Percentiles rank a stretch among this genome's conserved stretches.
Conservation (phyloP, 768 basidiomycete genomes). For the Lentinula aciculospora region DNA sequence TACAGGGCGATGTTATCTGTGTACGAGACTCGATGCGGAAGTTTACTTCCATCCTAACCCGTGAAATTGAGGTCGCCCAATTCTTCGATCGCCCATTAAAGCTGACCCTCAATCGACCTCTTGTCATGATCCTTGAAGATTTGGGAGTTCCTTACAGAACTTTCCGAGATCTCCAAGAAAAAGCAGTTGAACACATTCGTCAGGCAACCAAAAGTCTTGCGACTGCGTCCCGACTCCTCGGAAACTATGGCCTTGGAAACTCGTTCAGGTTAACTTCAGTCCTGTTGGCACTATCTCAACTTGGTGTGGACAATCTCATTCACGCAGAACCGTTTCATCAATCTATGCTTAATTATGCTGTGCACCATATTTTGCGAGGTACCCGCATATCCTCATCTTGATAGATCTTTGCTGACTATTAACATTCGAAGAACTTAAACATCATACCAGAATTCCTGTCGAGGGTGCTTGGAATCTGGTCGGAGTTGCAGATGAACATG, state of each 20-base stretch:
- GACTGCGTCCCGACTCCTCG: conserved; percentile 43
- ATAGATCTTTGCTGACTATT: not conserved
- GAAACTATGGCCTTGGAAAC: conserved; percentile 49
- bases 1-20: conserved; percentile 43
- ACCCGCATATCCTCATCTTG: not conserved
- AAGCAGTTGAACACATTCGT: conserved; percentile 43
- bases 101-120: conserved; percentile 48
- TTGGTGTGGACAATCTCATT: conserved; percentile 20
- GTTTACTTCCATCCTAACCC: conserved; percentile 44
- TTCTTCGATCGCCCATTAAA: conserved; percentile 50
- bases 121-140: conserved; percentile 62
- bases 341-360: conserved; percentile 45
- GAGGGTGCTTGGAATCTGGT: conserved; percentile 61
- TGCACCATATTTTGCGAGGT: conserved; percentile 51
- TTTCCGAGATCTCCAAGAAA: conserved; percentile 49
- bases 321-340: conserved; percentile 37
- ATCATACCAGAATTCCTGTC: conserved; percentile 47
- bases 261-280: conserved; percentile 53
- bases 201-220: conserved; percentile 35
- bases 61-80: conserved; percentile 55
- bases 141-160: conserved; percentile 51
- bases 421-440: not conserved
- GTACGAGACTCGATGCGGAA: conserved; percentile 65
- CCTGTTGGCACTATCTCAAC: conserved; percentile 42
- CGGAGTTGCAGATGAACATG: conserved; percentile 64